These are phyloP conservation scores for Podaxis sp. DNA, from an alignment of 768 basidiomycete genomes.

Conservation along the genomic window DNA sequence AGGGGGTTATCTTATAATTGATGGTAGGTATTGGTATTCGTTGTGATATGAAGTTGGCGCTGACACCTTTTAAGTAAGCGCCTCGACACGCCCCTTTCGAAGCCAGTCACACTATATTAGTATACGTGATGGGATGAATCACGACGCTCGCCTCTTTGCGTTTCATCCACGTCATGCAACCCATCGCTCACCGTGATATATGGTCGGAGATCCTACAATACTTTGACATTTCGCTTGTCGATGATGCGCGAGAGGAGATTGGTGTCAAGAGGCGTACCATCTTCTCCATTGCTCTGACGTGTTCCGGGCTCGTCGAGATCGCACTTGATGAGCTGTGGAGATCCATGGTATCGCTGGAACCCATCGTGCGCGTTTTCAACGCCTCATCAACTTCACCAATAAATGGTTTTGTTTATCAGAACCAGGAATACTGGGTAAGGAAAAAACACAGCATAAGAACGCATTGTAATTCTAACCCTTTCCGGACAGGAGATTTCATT, in stretches of 20 bases:
- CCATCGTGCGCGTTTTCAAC: neutral
- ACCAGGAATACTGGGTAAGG: slow-evolving; percentile 1
- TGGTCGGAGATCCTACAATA: neutral
- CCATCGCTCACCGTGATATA: neutral
- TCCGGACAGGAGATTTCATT: neutral
- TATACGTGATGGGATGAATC: neutral
- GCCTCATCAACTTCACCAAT: neutral
- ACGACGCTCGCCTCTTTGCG: neutral
- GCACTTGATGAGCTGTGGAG: slow-evolving; percentile 10
- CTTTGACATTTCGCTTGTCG: neutral
- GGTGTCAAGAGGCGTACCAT: neutral
- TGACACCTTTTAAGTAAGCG: too few species aligned
- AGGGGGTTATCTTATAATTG: too few species aligned
- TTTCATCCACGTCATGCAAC: neutral
- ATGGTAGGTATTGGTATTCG: too few species aligned
- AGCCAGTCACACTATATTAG: too few species aligned
- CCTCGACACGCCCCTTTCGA: too few species aligned
- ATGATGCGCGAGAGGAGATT: neutral
- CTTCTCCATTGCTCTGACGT: neutral
- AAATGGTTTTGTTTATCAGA: neutral
- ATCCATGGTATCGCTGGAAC: neutral
- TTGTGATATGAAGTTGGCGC: too few species aligned
- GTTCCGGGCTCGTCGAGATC: neutral
- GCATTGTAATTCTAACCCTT: neutral
- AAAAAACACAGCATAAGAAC: neutral